These are phyloP conservation scores for Acarospora socialis DNA, from an alignment of 2,329 filamentous ascomycete genomes.

Conservation along the genomic window DNA sequence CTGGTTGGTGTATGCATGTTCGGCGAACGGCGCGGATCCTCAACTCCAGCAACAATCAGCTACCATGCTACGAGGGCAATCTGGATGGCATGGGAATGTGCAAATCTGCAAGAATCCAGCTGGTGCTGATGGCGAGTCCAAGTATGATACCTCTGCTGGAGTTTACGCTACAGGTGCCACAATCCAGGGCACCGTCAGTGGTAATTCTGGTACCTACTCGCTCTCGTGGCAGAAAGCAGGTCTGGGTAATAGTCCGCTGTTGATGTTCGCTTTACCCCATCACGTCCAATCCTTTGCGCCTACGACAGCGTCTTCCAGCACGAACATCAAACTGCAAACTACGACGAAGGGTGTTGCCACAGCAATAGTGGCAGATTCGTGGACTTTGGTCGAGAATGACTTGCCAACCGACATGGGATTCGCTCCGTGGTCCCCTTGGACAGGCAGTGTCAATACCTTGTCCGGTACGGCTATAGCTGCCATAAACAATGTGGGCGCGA, in stretches of 20 bases:
- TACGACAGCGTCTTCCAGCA: constrained; percentile 35
- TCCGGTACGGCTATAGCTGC: constrained; percentile 38
- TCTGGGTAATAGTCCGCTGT: constrained; percentile 40
- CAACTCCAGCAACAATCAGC: constrained; percentile 56
- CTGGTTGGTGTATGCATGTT: constrained; percentile 70
- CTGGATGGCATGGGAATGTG: constrained; percentile 60
- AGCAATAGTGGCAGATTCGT: constrained; percentile 55
- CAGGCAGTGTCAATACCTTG: constrained; percentile 25
- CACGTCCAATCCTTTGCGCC: constrained; percentile 62
- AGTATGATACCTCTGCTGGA: constrained; percentile 64
- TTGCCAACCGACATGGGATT: constrained; percentile 65
- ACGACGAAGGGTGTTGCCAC: constrained; percentile 74
- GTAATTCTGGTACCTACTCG: constrained; percentile 52
- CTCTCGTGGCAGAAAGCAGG: constrained; percentile 63
- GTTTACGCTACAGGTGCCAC: constrained; percentile 53
- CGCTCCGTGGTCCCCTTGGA: constrained; percentile 54
- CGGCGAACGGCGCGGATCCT: constrained; percentile 43
- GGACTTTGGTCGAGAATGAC: constrained; percentile 63
- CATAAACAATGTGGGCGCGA: constrained; percentile 49
- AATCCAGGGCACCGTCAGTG: constrained; percentile 48
- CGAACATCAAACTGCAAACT: constrained; percentile 51
- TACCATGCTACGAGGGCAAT: constrained; percentile 47
- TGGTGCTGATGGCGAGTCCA: constrained; percentile 38
- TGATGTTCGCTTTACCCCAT: constrained; percentile 84
- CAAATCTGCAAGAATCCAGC: constrained; percentile 68